Conservation (phyloP, 2,329 filamentous ascomycete genomes). For the Microcyclospora tardicrescens region DNA sequence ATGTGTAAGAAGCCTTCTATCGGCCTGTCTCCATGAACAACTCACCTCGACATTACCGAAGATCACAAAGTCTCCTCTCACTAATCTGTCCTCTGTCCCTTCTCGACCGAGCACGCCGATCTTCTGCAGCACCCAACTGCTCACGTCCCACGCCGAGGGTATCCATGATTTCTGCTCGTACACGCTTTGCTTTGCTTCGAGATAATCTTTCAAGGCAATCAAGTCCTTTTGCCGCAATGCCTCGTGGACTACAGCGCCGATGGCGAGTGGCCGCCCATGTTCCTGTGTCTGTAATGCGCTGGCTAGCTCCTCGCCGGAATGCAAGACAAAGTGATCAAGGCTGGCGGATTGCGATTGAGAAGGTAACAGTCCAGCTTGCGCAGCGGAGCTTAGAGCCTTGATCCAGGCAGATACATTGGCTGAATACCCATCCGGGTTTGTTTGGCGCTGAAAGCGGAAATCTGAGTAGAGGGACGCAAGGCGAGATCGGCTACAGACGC, state of each 20-base stretch:
- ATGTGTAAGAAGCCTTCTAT: neutral
- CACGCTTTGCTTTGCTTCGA: slow-evolving; percentile 52
- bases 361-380: slow-evolving; percentile 48
- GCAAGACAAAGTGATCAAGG: slow-evolving; percentile 38
- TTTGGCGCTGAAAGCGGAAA: slow-evolving; percentile 57
- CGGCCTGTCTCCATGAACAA: neutral
- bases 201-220: slow-evolving; percentile 58
- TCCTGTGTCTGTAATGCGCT: slow-evolving; percentile 61
- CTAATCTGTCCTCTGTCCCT: slow-evolving; percentile 42
- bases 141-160: slow-evolving; percentile 53
- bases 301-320: slow-evolving; percentile 49
- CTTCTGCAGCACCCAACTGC: slow-evolving; percentile 64
- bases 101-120: slow-evolving; percentile 31
- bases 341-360: slow-evolving; percentile 19
- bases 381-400: slow-evolving; percentile 56
- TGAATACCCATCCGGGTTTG: slow-evolving; percentile 74
- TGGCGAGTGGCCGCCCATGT: slow-evolving; percentile 66
- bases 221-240: slow-evolving; percentile 56
- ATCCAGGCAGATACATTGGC: slow-evolving; percentile 75
- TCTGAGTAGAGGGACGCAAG: slow-evolving; percentile 82
- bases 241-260: slow-evolving; percentile 68
- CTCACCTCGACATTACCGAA: slow-evolving; percentile 47
- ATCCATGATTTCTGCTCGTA: slow-evolving; percentile 54
- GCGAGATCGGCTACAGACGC: slow-evolving; percentile 45
- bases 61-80: slow-evolving; percentile 52